These are phyloP conservation scores for Clonostachys byssicola DNA, from an alignment of 2,329 filamentous ascomycete species.

Conservation along the genomic window DNA sequence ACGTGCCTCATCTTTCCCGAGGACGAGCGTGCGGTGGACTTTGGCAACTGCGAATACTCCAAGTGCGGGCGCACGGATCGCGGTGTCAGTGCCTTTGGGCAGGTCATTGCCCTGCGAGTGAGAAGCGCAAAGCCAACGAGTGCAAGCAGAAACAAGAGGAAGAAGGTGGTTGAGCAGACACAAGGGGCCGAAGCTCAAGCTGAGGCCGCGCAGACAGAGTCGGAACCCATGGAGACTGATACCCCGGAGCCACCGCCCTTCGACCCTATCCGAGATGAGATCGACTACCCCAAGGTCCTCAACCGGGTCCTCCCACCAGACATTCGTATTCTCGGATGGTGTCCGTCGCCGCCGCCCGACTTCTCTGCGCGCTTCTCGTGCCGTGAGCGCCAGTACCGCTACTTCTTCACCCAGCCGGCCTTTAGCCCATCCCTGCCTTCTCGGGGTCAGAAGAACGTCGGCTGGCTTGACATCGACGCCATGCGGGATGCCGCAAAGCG, in stretches of 20 bases:
- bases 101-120: slow-evolving; percentile 82
- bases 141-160: slow-evolving; percentile 10
- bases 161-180: slow-evolving; percentile 11
- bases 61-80: slow-evolving; percentile 93
- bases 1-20: slow-evolving; percentile 76
- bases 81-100: slow-evolving; percentile 94
- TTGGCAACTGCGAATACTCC: slow-evolving; percentile 82
- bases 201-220: not conserved
- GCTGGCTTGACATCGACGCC: slow-evolving; percentile 81
- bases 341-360: slow-evolving; percentile 69
- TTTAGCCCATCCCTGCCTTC: slow-evolving; percentile 42
- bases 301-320: slow-evolving; percentile 86
- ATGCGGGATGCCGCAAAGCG: slow-evolving; percentile 80
- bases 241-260: slow-evolving; percentile 18
- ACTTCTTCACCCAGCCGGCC: slow-evolving; percentile 95
- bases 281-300: slow-evolving; percentile 77
- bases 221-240: not conserved
- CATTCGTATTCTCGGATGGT: slow-evolving; percentile 92
- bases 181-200: slow-evolving; percentile 3
- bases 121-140: slow-evolving; percentile 70
- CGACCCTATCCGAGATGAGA: slow-evolving; percentile 75
- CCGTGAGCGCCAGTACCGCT: slow-evolving; percentile 85
- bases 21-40: slow-evolving; percentile 62
- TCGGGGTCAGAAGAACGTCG: slow-evolving; percentile 39
- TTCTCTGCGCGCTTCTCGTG: slow-evolving; percentile 95